Conservation (phyloP, 2,329 filamentous ascomycete species). For the Exophiala aquamarina region DNA sequence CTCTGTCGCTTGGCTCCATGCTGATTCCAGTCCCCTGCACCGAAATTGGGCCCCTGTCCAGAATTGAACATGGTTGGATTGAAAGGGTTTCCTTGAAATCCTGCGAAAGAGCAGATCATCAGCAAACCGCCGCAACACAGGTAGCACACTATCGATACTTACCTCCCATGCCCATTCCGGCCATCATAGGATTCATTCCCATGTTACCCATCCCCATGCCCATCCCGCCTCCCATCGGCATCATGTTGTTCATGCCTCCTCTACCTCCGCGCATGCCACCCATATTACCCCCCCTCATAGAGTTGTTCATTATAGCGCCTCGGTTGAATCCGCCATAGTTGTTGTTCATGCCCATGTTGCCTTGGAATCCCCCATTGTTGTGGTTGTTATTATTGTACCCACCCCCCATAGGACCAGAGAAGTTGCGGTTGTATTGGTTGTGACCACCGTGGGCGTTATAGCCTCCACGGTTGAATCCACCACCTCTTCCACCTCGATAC, state of each 20-base stretch:
- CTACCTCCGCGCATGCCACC: constrained; percentile 60
- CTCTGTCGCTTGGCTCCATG: constrained; percentile 78
- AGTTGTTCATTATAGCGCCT: constrained; percentile 55
- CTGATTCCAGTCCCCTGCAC: constrained; percentile 66
- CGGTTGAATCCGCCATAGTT: constrained; percentile 50
- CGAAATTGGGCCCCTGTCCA: constrained; percentile 35
- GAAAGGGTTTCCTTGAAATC: constrained; percentile 50
- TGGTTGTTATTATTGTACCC: constrained; percentile 47
- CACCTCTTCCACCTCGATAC: constrained; percentile 53
- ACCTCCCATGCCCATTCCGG: constrained; percentile 53
- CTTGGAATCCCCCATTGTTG: constrained; percentile 46
- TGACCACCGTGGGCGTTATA: constrained; percentile 37
- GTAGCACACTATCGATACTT: constrained; percentile 30
- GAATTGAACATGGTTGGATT: constrained; percentile 70
- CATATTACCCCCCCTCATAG: constrained; percentile 52
- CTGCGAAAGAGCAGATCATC: constrained; percentile 6
- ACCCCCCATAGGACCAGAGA: constrained; percentile 42
- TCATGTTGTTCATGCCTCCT: constrained; percentile 59
- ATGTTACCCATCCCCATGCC: constrained; percentile 53
- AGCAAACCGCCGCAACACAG: too few species aligned
- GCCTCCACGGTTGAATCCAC: constrained; percentile 50
- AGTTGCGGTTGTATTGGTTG: constrained; percentile 50
- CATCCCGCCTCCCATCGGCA: constrained; percentile 53
- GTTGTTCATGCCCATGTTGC: constrained; percentile 54
- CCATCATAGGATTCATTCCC: constrained; percentile 62